Base-by-base conservation (phyloP, 2,329 filamentous ascomycete species). In the Rhynchosporium agropyri region DNA sequence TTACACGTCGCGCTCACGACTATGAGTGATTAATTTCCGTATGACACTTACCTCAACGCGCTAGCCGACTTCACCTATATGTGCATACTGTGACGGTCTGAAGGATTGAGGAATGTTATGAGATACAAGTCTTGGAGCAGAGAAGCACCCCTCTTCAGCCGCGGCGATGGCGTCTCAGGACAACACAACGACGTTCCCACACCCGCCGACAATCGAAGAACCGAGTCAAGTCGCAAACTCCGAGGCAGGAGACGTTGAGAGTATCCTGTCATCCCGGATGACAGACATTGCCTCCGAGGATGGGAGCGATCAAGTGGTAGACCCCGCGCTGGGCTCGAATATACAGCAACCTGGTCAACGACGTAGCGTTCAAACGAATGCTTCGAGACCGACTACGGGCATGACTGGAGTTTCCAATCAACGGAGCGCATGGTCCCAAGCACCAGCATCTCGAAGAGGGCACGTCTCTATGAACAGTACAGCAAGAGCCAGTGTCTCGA, bases 211-310 rank as follows among this genome's bases (percentile, higher is more conserved):
- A 29, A 53, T 58, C 49, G 55, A 69, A 68, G 26, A 70, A 64
- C 51, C 64, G 60, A 38, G 31, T 20, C 65, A 69, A 28, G 45
- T 63, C 55, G 56, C 65, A 40, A 62, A 62, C 7, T 67, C 68
- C 60, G 77, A 78, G 58, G 67, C 72, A 31, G 74, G 73, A 67
- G 76, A 79, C 65, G 71, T 71, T 42, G 76, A 78, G 61, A 82
- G 80, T 62, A 77, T 83, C 50, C 81, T 84, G 40, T 84, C 82
- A 59, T 82, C 81, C 62, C 79, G 79, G 59, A 80, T 84, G 75
- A 84, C 81, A n/a, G 82, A 85, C 69, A 77, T 82, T 67, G 76
- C 76, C 54, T 81, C 81, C 43, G 81, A 83, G 67, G 80, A 83
- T 77, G 81, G 77, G 54, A 78, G 81, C 60, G 76, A 77, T 43